Evolutionary conservation across 495 filamentous ascomycete species (phyloP).

Genomic region (Platismatia glauca): DNA sequence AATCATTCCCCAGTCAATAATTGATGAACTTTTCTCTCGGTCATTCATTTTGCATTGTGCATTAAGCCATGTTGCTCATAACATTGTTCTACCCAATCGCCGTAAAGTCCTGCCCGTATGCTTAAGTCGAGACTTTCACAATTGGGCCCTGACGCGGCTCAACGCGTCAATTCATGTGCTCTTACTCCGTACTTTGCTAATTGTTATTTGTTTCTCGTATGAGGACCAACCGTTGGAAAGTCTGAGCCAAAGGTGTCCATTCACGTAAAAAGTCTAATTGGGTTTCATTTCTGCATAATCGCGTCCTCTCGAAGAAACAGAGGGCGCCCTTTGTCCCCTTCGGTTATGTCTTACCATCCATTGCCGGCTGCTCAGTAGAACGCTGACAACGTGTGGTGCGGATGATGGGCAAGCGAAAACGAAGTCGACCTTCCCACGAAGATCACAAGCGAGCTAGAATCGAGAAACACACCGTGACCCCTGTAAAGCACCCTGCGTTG

Average conservation of each 20-base stretch:
- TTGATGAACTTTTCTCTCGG: not conserved
- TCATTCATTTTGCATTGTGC: no score
- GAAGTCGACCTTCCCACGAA: not conserved
- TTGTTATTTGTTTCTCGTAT: not conserved
- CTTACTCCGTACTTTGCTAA: not conserved
- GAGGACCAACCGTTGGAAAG: not conserved
- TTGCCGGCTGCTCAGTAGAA: not conserved
- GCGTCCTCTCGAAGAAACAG: not conserved
- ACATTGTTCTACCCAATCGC: not conserved
- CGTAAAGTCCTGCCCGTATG: not conserved
- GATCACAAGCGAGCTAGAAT: slow-evolving; percentile 1
- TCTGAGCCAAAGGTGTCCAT: not conserved
- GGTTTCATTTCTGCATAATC: not conserved
- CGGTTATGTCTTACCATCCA: not conserved
- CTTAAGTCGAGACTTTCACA: not conserved
- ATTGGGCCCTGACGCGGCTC: not conserved
- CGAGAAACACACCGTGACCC: not conserved
- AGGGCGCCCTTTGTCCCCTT: not conserved
- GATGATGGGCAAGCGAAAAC: slow-evolving; percentile 18
- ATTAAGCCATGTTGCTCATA: no score
- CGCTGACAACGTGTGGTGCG: not conserved
- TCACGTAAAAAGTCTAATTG: not conserved
- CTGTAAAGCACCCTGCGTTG: slow-evolving; percentile 53
- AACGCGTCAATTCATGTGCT: not conserved
- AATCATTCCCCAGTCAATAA: not conserved